These are phyloP conservation scores for Botryotinia narcissicola DNA, from an alignment of 2,329 filamentous ascomycete species.

Conservation along the genomic window DNA sequence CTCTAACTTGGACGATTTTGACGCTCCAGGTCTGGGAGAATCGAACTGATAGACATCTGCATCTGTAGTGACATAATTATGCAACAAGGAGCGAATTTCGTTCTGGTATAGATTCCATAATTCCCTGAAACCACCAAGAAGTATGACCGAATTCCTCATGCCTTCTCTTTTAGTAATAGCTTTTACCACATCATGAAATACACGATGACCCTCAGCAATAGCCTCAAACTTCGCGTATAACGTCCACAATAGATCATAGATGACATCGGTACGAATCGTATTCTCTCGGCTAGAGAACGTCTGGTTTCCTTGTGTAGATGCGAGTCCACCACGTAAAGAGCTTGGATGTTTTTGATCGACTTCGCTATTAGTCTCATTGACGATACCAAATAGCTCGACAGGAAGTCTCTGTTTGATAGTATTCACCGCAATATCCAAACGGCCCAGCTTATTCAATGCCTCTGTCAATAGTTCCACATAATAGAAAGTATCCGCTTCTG, in stretches of 20 bases:
- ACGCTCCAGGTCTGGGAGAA: constrained; percentile 52
- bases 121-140: constrained; percentile 90
- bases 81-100: constrained; percentile 89
- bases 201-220: constrained; percentile 90
- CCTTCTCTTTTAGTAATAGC: constrained; percentile 83
- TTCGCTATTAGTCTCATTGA: constrained; percentile 92
- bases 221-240: constrained; percentile 96
- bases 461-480: constrained; percentile 89
- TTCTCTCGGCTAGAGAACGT: constrained; percentile 69
- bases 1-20: constrained; percentile 42
- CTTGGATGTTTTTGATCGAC: constrained; percentile 91
- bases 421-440: constrained; percentile 82
- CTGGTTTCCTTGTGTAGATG: constrained; percentile 55
- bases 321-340: constrained; percentile 56
- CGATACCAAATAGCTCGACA: constrained; percentile 88
- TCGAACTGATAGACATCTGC: constrained; percentile 68
- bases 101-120: constrained; percentile 98
- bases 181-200: constrained; percentile 88
- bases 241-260: constrained; percentile 88
- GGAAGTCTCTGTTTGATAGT: constrained; percentile 89
- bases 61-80: constrained; percentile 94
- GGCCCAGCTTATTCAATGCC: constrained; percentile 82
- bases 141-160: constrained; percentile 55
- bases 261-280: constrained; percentile 75
- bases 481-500: constrained; percentile 91